phyloP scores from a whole-genome alignment of 306 rosid genomes.

The Rosa rugosa region DNA sequence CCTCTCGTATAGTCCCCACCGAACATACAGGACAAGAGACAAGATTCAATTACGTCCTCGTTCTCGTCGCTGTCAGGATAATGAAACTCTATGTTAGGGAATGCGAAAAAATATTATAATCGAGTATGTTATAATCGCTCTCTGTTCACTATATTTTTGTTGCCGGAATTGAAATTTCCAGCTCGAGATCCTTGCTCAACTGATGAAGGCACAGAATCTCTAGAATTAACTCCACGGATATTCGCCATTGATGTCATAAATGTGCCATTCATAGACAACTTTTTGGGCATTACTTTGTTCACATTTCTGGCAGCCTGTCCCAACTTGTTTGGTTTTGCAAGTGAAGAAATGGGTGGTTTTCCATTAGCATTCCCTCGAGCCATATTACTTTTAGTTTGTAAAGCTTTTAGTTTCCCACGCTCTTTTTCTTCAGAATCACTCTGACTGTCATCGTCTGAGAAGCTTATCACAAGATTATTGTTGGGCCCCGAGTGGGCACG shows the following conservation, averaged over 20 bases:
- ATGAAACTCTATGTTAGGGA: constrained; percentile 41
- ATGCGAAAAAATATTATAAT: constrained; percentile 26
- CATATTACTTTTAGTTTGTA: constrained; percentile 37
- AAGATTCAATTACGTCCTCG: constrained; percentile 7
- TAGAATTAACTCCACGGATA: constrained; percentile 43
- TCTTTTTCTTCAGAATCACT: constrained; percentile 61
- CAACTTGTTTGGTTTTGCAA: constrained; percentile 45
- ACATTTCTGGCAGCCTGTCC: constrained; percentile 34
- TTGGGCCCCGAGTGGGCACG: constrained; percentile 40
- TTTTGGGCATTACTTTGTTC: constrained; percentile 54
- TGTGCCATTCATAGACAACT: constrained; percentile 39
- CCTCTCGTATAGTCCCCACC: constrained; percentile 5
- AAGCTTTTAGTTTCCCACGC: constrained; percentile 33
- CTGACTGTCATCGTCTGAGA: constrained; percentile 92
- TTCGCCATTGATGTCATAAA: constrained; percentile 44
- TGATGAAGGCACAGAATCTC: constrained; percentile 45
- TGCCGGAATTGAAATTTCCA: constrained; percentile 41
- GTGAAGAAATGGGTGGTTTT: constrained; percentile 48
- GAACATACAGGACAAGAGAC: constrained; percentile 5
- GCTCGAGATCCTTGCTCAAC: constrained; percentile 51
- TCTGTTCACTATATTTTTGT: constrained; percentile 40
- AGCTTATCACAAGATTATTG: constrained; percentile 81
- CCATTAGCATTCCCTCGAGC: constrained; percentile 34
- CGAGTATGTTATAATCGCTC: constrained; percentile 39
- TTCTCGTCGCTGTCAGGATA: constrained; percentile 15